Evolutionary conservation across 768 basidiomycete genomes (phyloP).

Genomic region (Cystobasidium onofrii): DNA sequence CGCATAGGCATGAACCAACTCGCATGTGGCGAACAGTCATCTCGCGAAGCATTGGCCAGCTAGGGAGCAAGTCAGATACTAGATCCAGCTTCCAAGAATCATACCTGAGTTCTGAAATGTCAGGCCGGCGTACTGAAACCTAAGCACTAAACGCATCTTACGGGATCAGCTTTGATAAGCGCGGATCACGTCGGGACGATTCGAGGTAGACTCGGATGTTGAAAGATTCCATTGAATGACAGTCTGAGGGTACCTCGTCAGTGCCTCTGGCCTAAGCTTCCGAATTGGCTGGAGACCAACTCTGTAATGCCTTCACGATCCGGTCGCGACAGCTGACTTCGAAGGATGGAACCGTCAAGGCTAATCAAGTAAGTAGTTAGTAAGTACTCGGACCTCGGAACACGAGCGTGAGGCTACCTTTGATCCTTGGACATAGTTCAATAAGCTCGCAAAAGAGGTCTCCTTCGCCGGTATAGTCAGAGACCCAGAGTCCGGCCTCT

Average conservation of each 20-base stretch:
- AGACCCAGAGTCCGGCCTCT: slow-evolving; percentile 13
- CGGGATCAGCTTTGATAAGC: slow-evolving; percentile 23
- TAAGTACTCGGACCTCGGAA: too few species aligned
- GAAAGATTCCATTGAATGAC: slow-evolving; percentile 19
- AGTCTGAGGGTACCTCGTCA: not conserved
- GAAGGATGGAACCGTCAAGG: slow-evolving; percentile 27
- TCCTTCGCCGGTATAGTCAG: slow-evolving; percentile 10
- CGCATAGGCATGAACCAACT: not conserved
- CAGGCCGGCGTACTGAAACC: too few species aligned
- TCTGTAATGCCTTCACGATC: slow-evolving; percentile 8
- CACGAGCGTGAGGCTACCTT: not conserved
- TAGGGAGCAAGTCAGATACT: not conserved
- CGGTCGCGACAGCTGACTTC: slow-evolving; percentile 11
- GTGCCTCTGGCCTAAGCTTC: not conserved
- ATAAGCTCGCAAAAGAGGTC: slow-evolving; percentile 32
- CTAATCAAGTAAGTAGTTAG: not conserved
- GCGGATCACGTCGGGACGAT: slow-evolving; percentile 3
- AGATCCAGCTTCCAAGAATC: slow-evolving; percentile 28
- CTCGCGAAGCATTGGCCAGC: slow-evolving; percentile 18
- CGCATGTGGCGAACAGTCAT: slow-evolving; percentile 29
- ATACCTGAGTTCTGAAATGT: not conserved
- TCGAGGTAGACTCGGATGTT: slow-evolving; percentile 34
- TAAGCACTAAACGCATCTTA: slow-evolving; percentile 8
- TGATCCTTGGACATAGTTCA: slow-evolving; percentile 22
- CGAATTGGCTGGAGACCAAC: not conserved